Conservation (phyloP, 164 flowering plant species). For the Amborella trichopoda region DNA sequence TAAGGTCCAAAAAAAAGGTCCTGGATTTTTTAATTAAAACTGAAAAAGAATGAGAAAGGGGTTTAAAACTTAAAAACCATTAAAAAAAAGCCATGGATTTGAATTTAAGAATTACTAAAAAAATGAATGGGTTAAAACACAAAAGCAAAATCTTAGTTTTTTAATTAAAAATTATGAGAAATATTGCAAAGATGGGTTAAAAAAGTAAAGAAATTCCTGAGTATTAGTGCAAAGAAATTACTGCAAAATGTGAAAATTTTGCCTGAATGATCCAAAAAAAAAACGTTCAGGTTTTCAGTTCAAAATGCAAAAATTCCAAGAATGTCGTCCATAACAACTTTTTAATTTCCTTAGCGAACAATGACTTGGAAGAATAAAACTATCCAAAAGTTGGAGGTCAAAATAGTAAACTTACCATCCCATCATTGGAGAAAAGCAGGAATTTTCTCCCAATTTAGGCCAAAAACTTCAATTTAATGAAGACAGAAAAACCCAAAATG, state of each 20-base stretch:
- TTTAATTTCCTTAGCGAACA: no score
- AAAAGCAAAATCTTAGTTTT: neutral
- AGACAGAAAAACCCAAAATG: neutral
- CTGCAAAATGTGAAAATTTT: neutral
- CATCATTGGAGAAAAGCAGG: no score
- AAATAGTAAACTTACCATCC: no score
- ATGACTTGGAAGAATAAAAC: no score
- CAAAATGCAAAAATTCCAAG: no score
- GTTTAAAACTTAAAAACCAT: neutral
- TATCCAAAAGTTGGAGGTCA: no score
- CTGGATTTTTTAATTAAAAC: neutral
- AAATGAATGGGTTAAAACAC: neutral
- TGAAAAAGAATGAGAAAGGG: neutral
- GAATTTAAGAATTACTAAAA: neutral
- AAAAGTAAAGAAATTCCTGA: neutral
- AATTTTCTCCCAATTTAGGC: no score
- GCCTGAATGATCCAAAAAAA: neutral
- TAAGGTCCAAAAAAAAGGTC: neutral
- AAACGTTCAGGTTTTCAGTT: neutral
- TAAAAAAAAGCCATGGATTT: neutral
- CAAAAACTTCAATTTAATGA: no score
- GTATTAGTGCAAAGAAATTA: neutral
- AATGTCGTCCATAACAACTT: no score
- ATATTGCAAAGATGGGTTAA: neutral
- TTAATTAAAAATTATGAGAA: neutral